Base-by-base conservation (phyloP, 139 green algal species). In the Astrephomene gubernaculifera region DNA sequence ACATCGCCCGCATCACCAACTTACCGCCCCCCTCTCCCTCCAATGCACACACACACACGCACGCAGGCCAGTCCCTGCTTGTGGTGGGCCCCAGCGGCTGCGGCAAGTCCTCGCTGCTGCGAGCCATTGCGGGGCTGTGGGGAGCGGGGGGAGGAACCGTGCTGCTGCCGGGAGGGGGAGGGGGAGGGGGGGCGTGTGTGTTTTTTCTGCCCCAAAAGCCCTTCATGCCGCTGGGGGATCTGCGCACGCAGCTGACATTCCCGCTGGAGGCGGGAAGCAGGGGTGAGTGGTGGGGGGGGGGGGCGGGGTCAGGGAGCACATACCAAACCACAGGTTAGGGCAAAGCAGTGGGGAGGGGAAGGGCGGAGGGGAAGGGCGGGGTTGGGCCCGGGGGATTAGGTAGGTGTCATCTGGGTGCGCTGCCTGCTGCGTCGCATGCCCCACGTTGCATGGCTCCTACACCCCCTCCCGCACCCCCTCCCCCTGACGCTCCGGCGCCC, bases 161-260 rank as follows among this genome's bases (percentile, higher is more conserved):
- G 39, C 49, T 71, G 33, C 75, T 89, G 22, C 91, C 91, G 14
- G 54, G 72, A 21, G 14, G 31, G 12, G 38, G 70, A 12, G 71
- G 64, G 31, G 94, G 95, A 41, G 79, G 89, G 52, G n/a, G 22
- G 31, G 9, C 19, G 9, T 7, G 52, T 2, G 87, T 90, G 33
- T 97, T 99, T 81, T 98, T 99, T 86, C 87, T 99, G 69, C 96
- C 96, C 1, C 96, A 99, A 88, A 95, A 95, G 81, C 94, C 96
- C 36, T 99, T 96, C 92, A 98, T 98, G 95, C 92, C 95, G 0
- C 87, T 98, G 0, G 96, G 96, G 27, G 94, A 54, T 27, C 90
- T 99, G 38, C 89, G 95, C 1, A 74, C 94, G 33, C 96, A 98
- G 89, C 90, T 99, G 21, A 86, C 96, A 2, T 99, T 97, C 79